phyloP scores from a whole-genome alignment of 129 eudicot species.

The Deinandra increscens region DNA sequence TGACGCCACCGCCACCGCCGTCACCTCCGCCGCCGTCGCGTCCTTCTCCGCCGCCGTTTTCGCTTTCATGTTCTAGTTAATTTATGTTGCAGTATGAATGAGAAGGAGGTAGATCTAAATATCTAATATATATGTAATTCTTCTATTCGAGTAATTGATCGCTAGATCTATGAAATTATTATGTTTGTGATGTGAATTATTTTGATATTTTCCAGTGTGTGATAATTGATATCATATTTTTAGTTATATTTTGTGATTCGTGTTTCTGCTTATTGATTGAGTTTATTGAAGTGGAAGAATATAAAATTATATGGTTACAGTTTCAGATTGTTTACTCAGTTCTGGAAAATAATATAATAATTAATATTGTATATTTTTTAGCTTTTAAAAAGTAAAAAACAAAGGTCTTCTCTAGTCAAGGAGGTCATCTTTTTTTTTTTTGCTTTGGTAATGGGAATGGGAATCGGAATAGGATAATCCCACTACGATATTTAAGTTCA shows the following conservation, averaged over 20 bases:
- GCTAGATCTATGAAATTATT: background rate
- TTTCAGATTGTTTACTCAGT: background rate
- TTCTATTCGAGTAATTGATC: background rate
- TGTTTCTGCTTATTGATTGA: background rate
- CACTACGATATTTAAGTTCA: too few species aligned
- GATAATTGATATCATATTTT: background rate
- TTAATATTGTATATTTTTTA: background rate
- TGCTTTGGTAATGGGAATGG: background rate
- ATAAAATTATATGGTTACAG: background rate
- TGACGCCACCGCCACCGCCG: conserved; percentile 15
- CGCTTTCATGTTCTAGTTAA: conserved; percentile 24
- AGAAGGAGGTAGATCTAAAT: background rate
- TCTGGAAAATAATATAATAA: background rate
- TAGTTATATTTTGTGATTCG: background rate
- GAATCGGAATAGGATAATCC: too few species aligned
- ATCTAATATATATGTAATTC: background rate
- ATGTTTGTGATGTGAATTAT: background rate
- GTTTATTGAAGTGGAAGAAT: background rate
- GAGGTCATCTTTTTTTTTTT: too few species aligned
- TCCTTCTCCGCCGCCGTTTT: conserved; percentile 29
- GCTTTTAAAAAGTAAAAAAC: background rate
- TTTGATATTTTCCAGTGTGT: background rate
- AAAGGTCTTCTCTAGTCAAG: background rate
- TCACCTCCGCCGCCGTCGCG: conserved; percentile 10
- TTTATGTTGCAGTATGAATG: background rate